phyloP scores from a whole-genome alignment of 441 rosid species.

The Lepidium campestre region DNA sequence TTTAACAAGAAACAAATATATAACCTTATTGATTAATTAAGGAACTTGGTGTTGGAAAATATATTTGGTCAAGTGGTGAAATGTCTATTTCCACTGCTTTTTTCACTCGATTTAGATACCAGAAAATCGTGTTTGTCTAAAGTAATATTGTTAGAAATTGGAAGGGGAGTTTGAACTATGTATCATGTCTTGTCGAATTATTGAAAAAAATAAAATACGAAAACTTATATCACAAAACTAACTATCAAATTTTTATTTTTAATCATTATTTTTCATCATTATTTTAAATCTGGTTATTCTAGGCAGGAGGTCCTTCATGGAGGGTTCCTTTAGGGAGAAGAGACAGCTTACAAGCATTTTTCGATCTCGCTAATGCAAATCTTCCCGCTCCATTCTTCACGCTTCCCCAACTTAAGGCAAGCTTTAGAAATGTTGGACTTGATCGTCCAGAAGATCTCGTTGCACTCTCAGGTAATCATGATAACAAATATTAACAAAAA shows the following conservation, averaged over 20 bases:
- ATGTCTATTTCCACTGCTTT: too few relatives aligned
- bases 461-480: conserved; percentile 47
- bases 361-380: conserved; percentile 22
- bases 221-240: neutral
- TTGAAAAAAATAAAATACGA: too few relatives aligned
- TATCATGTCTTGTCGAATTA: too few relatives aligned
- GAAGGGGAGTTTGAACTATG: too few relatives aligned
- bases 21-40: too few relatives aligned
- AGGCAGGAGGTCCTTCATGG: conserved; percentile 54
- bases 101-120: too few relatives aligned
- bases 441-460: conserved; percentile 40
- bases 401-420: conserved; percentile 28
- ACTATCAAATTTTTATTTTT: neutral
- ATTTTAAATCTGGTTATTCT: neutral
- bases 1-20: too few relatives aligned
- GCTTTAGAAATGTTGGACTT: conserved; percentile 43
- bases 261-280: neutral
- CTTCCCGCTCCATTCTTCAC: conserved; percentile 32
- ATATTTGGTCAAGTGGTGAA: too few relatives aligned
- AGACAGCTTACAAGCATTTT: conserved; percentile 39
- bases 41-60: too few relatives aligned
- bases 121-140: too few relatives aligned
- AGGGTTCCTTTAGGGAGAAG: conserved; percentile 43
- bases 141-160: too few relatives aligned
- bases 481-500: neutral